These are phyloP conservation scores for Thermothelomyces thermophilus DNA, from an alignment of 2,329 filamentous ascomycete genomes.

Conservation along the genomic window DNA sequence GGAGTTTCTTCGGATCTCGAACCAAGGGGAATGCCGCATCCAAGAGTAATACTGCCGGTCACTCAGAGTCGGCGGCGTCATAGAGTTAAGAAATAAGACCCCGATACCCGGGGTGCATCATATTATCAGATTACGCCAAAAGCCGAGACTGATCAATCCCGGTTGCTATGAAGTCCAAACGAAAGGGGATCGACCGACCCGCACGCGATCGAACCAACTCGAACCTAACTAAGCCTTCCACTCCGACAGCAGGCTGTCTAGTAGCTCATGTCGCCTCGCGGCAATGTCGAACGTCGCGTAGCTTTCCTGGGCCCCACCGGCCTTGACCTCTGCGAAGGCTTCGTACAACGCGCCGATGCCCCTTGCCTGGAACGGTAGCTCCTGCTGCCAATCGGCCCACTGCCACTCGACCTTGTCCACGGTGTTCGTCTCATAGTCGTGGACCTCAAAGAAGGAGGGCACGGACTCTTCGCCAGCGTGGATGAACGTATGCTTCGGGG, in stretches of 20 bases:
- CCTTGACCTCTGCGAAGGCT: constrained; percentile 35
- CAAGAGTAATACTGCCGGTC: neutral
- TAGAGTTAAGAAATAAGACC: neutral
- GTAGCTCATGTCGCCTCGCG: constrained; percentile 40
- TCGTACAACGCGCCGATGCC: constrained; percentile 53
- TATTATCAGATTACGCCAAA: too few species aligned
- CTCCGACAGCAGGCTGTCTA: constrained; percentile 31
- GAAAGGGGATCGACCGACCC: too few species aligned
- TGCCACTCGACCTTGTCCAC: constrained; percentile 38
- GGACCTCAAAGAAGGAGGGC: constrained; percentile 36
- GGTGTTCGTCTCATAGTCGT: constrained; percentile 41
- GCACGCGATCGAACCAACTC: neutral
- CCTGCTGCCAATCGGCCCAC: constrained; percentile 42
- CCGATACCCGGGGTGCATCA: neutral
- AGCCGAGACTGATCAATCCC: too few species aligned
- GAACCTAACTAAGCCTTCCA: constrained; percentile 16
- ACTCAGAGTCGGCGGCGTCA: constrained; percentile 2
- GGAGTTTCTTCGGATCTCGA: constrained; percentile 8
- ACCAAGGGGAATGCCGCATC: neutral
- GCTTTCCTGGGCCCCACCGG: constrained; percentile 19
- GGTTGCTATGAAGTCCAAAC: too few species aligned
- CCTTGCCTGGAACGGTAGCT: constrained; percentile 37
- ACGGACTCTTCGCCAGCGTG: constrained; percentile 31
- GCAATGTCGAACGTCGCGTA: constrained; percentile 38
- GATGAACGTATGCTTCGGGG: constrained; percentile 24